Evolutionary conservation across 768 basidiomycete species (phyloP).

Genomic region (Lentinula boryana): DNA sequence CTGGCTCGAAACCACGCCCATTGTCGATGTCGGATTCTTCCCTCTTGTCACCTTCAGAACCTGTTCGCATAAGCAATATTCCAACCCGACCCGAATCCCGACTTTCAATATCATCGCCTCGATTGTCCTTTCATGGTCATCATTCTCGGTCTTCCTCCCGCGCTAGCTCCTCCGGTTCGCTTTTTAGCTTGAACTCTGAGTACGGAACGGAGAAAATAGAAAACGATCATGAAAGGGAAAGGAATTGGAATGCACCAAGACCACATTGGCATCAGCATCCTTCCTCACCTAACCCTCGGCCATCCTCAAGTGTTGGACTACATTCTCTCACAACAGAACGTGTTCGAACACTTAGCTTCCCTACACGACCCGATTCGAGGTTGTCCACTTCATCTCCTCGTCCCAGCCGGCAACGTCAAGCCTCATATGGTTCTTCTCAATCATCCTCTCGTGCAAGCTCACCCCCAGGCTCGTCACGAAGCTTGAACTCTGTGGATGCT

Average conservation of each 20-base stretch:
- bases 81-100: conserved; percentile 36
- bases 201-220: conserved; percentile 28
- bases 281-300: not conserved
- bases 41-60: conserved; percentile 27
- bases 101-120: conserved; percentile 20
- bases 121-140: conserved; percentile 21
- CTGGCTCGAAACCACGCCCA: conserved; percentile 18
- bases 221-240: conserved; percentile 46
- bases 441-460: conserved; percentile 7
- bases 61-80: conserved; percentile 27
- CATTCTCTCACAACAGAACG: conserved; percentile 25
- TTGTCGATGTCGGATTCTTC: conserved; percentile 26
- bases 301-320: conserved; percentile 37
- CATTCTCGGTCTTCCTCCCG: conserved; percentile 29
- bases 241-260: conserved; percentile 68
- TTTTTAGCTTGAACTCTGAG: conserved; percentile 23
- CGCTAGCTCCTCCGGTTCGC: conserved; percentile 38
- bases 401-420: conserved; percentile 16
- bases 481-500: conserved; percentile 23
- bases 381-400: conserved; percentile 18
- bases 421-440: conserved; percentile 21
- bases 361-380: conserved; percentile 35
- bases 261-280: conserved; percentile 42
- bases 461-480: conserved; percentile 23
- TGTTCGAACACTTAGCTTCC: conserved; percentile 29